Base-by-base conservation (phyloP, 2,329 filamentous ascomycete species). In the Exophiala aquamarina region DNA sequence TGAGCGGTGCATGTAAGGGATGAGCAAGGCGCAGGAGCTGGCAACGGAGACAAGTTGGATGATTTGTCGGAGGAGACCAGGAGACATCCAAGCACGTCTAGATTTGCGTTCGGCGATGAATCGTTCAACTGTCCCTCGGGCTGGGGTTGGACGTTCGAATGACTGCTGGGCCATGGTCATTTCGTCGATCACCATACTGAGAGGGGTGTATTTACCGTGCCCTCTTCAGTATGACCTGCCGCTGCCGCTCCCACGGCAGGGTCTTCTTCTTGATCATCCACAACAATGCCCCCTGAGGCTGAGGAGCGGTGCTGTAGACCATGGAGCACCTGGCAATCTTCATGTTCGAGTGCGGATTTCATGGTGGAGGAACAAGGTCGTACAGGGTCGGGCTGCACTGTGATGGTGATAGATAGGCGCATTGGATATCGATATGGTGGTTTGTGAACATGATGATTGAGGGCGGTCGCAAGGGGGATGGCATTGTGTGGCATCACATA, bases 11-110 rank as follows among this genome's bases (percentile, higher is more conserved):
- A 38, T 32, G 41, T 48, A 52, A 3, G 36, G 49, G 15, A 42
- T 19, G 17, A 49, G 36, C 4, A 52, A 13, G 19, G 39, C 23
- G 33, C 32, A 44, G 31, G 45, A 49, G 26, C 18, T 13, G 10
- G 49, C 6, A 20, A 42, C 11, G 18, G 44, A 49, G 23, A 45
- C 14, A 36, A 48, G 26, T n/a, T 42, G 41, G 20, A 47, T 14
- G 40, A 20, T 6, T 13, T 26, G 10, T 6, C 23, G 33, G 19
- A 46, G 17, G 2, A 21, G 2, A 19, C 11, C 41, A 2, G 29
- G 41, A 26, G 23, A 6, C 6, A 26, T 31, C 31, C 18, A 9
- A 50, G 20, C 23, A n/a, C 34, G 15, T 33, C 23, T 26, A 29
- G 32, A 14, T 11, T 13, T 13, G 23, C 20, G n/a, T n/a, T n/a